Evolutionary conservation across 495 filamentous ascomycete species (phyloP), one percentile per base, ranked within the genome.

Genomic region (Hypomontagnella monticulosa): DNA sequence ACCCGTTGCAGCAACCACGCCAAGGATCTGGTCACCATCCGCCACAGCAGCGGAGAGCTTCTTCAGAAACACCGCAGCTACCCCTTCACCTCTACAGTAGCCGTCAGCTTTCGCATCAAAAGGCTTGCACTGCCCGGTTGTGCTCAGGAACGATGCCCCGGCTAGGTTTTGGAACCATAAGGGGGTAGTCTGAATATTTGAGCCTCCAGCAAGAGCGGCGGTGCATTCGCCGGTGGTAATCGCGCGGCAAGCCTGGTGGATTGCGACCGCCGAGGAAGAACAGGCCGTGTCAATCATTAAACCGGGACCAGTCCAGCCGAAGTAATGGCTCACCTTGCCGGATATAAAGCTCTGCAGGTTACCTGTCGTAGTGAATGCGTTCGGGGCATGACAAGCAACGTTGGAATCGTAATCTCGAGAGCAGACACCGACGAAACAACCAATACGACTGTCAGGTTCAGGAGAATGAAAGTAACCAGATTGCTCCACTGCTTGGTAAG

Each of bases 241-340:
- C 4, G 75, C 79, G 43, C 78, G 76, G 32, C 75, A 73, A 3
- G 79, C 83, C 36, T 62, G 60, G 58, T 84, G 73, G 11, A 85
- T 57, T 0, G 83, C 80, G 1, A 82, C 72, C 4, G 83, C 67
- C 16, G 77, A 81, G 0, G 81, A 83, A 1, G 83, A 84, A 48
- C 85, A 87, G 0, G 85, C 85, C 0, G 83, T 86, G 52, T 87
- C 84, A n/a, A 84, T 73, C 0, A 79, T 83, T 66, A 86, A 72
- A 0, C 72, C 75, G 1, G 84, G 83, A 0, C 84, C 85, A 1
- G 78, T 76, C 77, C 77, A 84, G 46, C 84, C 78, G 33, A 84
- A 86, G 54, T 79, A 82, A 58, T 86, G 84, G 0, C 61, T 68
- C 1, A 77, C 34, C 37, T 65, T 68, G 6, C 75, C 75, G 27